Evolutionary conservation across 495 filamentous ascomycete species (phyloP).

Genomic region (Paragyromitra xinjiangensis): DNA sequence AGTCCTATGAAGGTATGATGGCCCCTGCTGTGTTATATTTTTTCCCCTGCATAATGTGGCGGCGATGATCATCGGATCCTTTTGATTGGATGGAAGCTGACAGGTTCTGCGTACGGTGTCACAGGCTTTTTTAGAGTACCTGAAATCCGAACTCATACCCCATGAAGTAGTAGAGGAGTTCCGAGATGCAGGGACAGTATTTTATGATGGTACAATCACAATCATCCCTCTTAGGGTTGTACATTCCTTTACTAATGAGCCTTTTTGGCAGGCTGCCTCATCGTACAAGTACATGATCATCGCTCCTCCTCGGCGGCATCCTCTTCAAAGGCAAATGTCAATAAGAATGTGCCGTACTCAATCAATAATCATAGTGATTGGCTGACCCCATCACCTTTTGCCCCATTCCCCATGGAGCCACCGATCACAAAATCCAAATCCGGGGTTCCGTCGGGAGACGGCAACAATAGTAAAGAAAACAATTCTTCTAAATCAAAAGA

Average conservation of each 20-base stretch:
- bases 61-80: constrained; percentile 46
- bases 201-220: constrained; percentile 78
- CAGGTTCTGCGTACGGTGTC: constrained; percentile 61
- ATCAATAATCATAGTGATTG: constrained; percentile 90
- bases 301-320: constrained; percentile 69
- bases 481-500: constrained; percentile 39
- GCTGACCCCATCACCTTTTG: constrained; percentile 86
- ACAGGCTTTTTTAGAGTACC: constrained; percentile 65
- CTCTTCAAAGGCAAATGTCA: constrained; percentile 65
- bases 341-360: constrained; percentile 76
- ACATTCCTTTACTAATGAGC: constrained; percentile 23
- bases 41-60: constrained; percentile 47
- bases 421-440: constrained; percentile 63
- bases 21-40: constrained; percentile 9
- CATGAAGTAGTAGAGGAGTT: constrained; percentile 79
- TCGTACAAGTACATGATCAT: constrained; percentile 90
- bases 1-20: constrained; percentile 80
- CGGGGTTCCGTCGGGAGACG: constrained; percentile 47
- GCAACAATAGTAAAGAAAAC: constrained; percentile 46
- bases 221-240: background rate
- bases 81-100: constrained; percentile 53
- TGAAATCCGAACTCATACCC: constrained; percentile 72
- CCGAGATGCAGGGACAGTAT: constrained; percentile 71
- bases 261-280: constrained; percentile 73
- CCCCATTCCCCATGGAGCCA: constrained; percentile 69